Conservation (phyloP, 108 stramenopile genomes). For the Cyclotella distinguenda region DNA sequence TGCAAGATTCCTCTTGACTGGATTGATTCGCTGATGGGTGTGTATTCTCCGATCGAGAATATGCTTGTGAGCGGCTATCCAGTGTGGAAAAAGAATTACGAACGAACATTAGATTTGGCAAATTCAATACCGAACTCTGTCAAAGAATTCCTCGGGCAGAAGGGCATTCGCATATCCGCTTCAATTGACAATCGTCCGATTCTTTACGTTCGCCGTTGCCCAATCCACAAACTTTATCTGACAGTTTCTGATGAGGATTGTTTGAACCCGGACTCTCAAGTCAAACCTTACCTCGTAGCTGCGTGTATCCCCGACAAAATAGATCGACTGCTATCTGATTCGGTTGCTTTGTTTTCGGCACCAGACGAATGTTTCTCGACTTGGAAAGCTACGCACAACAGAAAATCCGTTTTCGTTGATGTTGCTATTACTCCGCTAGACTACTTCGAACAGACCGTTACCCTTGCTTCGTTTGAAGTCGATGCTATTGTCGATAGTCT, state of each 20-base stretch:
- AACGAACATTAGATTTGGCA: constrained; percentile 2
- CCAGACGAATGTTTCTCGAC: constrained; percentile 17
- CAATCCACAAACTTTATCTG: background rate
- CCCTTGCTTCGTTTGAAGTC: background rate
- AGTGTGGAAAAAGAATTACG: too few relatives aligned
- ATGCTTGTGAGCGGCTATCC: too few relatives aligned
- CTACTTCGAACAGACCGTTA: constrained; percentile 8
- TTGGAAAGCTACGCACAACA: constrained; percentile 1
- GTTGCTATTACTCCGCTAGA: constrained; percentile 12
- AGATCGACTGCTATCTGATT: constrained; percentile 1
- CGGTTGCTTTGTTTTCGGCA: background rate
- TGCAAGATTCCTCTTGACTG: background rate
- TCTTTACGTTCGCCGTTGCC: background rate
- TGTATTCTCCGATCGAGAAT: constrained; percentile 13
- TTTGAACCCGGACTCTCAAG: too few relatives aligned
- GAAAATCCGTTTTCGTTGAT: background rate
- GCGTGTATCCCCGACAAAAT: background rate
- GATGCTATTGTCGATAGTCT: background rate
- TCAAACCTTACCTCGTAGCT: background rate
- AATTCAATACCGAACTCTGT: background rate
- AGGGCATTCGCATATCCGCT: constrained; percentile 4
- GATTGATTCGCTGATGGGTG: constrained; percentile 13
- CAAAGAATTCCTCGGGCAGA: constrained; percentile 4
- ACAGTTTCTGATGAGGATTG: constrained; percentile 1
- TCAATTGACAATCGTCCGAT: background rate